phyloP scores from a whole-genome alignment of 352 stramenopile genomes.

The Pythium aristosporum region DNA sequence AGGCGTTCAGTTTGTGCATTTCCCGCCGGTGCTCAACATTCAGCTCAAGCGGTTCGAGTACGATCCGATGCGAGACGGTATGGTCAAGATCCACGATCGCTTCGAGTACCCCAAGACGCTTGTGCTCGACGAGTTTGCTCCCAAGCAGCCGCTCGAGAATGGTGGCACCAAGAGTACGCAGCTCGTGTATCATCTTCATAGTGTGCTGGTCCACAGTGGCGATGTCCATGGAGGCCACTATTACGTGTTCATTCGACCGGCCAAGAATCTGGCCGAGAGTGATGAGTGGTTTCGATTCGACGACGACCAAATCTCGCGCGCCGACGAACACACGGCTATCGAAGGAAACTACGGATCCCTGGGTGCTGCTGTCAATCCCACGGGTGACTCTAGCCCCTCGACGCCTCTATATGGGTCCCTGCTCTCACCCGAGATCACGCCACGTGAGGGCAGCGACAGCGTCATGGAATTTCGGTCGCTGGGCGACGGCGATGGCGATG shows the following conservation, averaged over 20 bases:
- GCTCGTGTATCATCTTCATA: slow-evolving; percentile 81
- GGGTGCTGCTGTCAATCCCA: slow-evolving; percentile 9
- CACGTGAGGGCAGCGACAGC: slow-evolving; percentile 21
- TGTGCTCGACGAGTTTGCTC: slow-evolving; percentile 67
- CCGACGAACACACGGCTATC: slow-evolving; percentile 67
- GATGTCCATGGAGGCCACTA: slow-evolving; percentile 88
- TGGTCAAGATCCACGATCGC: slow-evolving; percentile 89
- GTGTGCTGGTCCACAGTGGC: slow-evolving; percentile 82
- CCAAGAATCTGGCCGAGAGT: slow-evolving; percentile 59
- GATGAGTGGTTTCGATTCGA: slow-evolving; percentile 84
- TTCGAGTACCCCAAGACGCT: slow-evolving; percentile 85
- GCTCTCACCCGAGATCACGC: slow-evolving; percentile 39
- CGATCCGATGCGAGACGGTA: slow-evolving; percentile 79
- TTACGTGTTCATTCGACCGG: slow-evolving; percentile 88
- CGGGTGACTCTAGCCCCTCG: slow-evolving; percentile 24
- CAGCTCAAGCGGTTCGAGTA: slow-evolving; percentile 92
- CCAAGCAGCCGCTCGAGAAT: slow-evolving; percentile 16
- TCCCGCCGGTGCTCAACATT: slow-evolving; percentile 91
- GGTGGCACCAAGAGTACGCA: slow-evolving; percentile 4
- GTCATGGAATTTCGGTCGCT: slow-evolving; percentile 39
- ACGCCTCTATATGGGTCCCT: slow-evolving; percentile 61
- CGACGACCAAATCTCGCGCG: slow-evolving; percentile 79
- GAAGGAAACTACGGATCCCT: slow-evolving; percentile 79
- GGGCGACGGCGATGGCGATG: slow-evolving; percentile 20
- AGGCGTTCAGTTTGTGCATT: slow-evolving; percentile 77